Evolutionary conservation across 2,329 filamentous ascomycete genomes (phyloP).

Genomic region (Fusarium sarcochroum): DNA sequence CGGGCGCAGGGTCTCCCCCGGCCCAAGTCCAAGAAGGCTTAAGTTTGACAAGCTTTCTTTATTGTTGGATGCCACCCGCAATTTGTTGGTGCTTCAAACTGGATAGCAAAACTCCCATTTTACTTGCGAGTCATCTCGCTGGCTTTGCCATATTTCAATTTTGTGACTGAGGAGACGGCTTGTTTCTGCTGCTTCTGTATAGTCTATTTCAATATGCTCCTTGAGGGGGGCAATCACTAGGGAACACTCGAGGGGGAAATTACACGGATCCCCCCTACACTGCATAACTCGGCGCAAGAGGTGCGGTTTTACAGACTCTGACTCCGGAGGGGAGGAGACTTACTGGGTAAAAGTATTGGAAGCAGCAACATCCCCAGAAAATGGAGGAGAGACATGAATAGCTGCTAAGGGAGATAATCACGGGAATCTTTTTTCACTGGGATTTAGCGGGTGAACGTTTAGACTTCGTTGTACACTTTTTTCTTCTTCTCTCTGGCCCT

Average conservation of each 20-base stretch:
- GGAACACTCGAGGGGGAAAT: slow-evolving; percentile 38
- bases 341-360: slow-evolving; percentile 38
- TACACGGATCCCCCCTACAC: slow-evolving; percentile 33
- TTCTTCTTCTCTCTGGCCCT: slow-evolving; percentile 19
- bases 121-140: background rate
- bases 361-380: slow-evolving; percentile 20
- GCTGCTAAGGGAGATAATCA: slow-evolving; percentile 36
- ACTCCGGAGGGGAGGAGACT: slow-evolving; percentile 43
- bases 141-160: slow-evolving; percentile 5
- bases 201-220: slow-evolving; percentile 37
- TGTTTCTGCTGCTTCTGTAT: slow-evolving; percentile 18
- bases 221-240: slow-evolving; percentile 35
- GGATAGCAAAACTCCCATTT: background rate
- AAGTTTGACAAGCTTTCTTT: slow-evolving; percentile 9
- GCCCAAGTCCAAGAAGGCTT: slow-evolving; percentile 54
- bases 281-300: slow-evolving; percentile 51
- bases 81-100: background rate
- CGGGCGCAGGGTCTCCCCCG: slow-evolving; percentile 66
- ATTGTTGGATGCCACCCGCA: slow-evolving; percentile 6
- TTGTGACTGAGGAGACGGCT: slow-evolving; percentile 16
- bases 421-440: slow-evolving; percentile 36
- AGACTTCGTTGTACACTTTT: slow-evolving; percentile 38
- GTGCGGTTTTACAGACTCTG: slow-evolving; percentile 42
- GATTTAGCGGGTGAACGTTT: slow-evolving; percentile 43
- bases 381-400: slow-evolving; percentile 6